Evolutionary conservation across 495 filamentous ascomycete genomes (phyloP).

Genomic region (Trichoderma gamsii): DNA sequence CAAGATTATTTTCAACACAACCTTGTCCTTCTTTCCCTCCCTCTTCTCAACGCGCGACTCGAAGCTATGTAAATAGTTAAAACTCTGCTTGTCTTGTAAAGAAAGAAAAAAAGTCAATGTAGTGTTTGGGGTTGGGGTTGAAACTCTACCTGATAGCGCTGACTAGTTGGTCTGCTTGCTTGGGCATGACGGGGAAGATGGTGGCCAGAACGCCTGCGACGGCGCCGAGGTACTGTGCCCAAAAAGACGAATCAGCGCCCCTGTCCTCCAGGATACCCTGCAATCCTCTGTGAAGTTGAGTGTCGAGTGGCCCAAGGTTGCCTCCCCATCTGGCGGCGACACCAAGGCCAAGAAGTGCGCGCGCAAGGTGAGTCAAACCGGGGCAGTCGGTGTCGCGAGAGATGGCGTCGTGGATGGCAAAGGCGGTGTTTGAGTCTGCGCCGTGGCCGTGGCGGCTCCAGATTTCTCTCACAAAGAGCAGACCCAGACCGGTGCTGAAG

Average conservation of each 20-base stretch:
- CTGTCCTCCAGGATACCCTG: slow-evolving; percentile 28
- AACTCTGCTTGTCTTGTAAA: not conserved
- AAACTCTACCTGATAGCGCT: slow-evolving; percentile 28
- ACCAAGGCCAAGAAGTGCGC: slow-evolving; percentile 64
- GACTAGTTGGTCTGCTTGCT: slow-evolving; percentile 20
- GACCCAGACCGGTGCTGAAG: slow-evolving; percentile 28
- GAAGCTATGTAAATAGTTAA: slow-evolving; percentile 7
- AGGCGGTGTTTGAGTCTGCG: slow-evolving; percentile 51
- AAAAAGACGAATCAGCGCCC: slow-evolving; percentile 33
- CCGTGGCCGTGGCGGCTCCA: slow-evolving; percentile 43
- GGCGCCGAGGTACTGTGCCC: slow-evolving; percentile 41
- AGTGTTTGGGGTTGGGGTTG: not conserved
- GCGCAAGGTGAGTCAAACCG: slow-evolving; percentile 64
- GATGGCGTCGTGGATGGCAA: slow-evolving; percentile 66
- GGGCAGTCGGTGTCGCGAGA: slow-evolving; percentile 62
- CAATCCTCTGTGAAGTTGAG: slow-evolving; percentile 33
- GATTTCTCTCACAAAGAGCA: slow-evolving; percentile 36
- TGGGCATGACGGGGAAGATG: slow-evolving; percentile 32
- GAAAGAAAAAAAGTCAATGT: not conserved
- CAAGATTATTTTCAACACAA: slow-evolving; percentile 12
- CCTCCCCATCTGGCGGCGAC: slow-evolving; percentile 74
- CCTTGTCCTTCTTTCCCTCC: slow-evolving; percentile 14
- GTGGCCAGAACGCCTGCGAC: slow-evolving; percentile 30
- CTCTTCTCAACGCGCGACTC: not conserved
- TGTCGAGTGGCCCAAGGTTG: slow-evolving; percentile 48